A percentile compares a stretch with the other conserved stretches of the same genome.
phyloP scores from a whole-genome alignment of 148 eudicot genomes.

The Dysphania ambrosioides region DNA sequence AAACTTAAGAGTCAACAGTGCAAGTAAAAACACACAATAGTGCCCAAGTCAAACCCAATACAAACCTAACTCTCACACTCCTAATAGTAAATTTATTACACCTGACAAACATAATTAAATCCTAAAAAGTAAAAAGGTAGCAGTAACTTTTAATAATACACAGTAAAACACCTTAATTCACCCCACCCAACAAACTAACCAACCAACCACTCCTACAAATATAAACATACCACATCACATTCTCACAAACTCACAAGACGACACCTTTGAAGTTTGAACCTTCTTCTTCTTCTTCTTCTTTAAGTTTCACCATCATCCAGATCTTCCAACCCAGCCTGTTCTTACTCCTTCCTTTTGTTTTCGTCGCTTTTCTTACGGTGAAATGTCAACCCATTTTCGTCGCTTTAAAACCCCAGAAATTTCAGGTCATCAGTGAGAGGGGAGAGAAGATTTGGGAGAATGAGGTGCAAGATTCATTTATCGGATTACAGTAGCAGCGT shows the following conservation, averaged over 20 bases:
- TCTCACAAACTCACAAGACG: neutral
- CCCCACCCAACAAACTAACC: no score
- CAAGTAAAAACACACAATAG: neutral
- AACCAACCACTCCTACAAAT: no score
- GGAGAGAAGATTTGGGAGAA: slow-evolving; percentile 15
- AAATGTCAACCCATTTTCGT: neutral
- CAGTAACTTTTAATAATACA: no score
- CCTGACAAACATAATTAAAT: neutral
- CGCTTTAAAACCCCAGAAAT: neutral
- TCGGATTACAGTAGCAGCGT: slow-evolving; percentile 48
- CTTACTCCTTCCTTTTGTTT: no score
- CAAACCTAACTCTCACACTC: neutral
- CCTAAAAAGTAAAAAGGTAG: no score
- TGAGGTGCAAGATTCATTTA: slow-evolving; percentile 83
- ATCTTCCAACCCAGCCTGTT: slow-evolving; percentile 12
- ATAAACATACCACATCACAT: no score
- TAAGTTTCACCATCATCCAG: slow-evolving; percentile 18
- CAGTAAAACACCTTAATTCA: no score
- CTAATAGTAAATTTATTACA: no score
- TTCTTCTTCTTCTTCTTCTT: neutral
- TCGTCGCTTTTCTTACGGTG: no score
- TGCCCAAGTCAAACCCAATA: slow-evolving; percentile 5
- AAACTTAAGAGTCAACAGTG: neutral
- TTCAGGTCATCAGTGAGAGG: neutral
- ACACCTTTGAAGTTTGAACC: slow-evolving; percentile 7